phyloP scores from a whole-genome alignment of 306 rosid genomes.

The Inga leiocalycina region DNA sequence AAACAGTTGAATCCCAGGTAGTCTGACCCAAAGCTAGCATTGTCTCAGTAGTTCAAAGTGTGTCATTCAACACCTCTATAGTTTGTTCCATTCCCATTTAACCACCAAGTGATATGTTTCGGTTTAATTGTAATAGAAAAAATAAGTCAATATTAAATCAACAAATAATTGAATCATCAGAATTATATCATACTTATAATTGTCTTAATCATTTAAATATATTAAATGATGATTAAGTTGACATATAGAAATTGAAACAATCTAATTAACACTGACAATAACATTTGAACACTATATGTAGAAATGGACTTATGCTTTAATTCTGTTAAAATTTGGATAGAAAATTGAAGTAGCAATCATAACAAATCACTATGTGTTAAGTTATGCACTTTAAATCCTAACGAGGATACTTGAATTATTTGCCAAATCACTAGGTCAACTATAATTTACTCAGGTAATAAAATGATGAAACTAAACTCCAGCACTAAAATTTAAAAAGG shows the following conservation, averaged over 20 bases:
- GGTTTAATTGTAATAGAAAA: not conserved
- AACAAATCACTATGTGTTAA: not conserved
- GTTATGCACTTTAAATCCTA: not conserved
- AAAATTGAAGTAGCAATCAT: not conserved
- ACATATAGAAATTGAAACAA: not conserved
- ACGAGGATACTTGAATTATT: not conserved
- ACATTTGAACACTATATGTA: not conserved
- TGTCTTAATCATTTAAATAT: not conserved
- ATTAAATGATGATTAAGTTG: not conserved
- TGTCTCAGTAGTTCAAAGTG: not conserved
- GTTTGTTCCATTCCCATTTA: not conserved
- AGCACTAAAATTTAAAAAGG: not conserved
- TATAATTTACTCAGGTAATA: not conserved
- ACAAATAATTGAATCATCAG: not conserved
- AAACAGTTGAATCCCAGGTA: not conserved
- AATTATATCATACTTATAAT: not conserved
- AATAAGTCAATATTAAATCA: not conserved
- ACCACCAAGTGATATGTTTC: not conserved
- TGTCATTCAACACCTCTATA: not conserved
- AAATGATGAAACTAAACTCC: constrained; percentile 4
- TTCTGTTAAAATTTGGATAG: not conserved
- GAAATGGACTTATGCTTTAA: not conserved
- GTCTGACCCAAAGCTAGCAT: not conserved
- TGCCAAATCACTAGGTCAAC: not conserved
- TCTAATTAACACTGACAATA: not conserved